Base-by-base conservation (phyloP, 352 stramenopile genomes). In the Phytophthora syringae region DNA sequence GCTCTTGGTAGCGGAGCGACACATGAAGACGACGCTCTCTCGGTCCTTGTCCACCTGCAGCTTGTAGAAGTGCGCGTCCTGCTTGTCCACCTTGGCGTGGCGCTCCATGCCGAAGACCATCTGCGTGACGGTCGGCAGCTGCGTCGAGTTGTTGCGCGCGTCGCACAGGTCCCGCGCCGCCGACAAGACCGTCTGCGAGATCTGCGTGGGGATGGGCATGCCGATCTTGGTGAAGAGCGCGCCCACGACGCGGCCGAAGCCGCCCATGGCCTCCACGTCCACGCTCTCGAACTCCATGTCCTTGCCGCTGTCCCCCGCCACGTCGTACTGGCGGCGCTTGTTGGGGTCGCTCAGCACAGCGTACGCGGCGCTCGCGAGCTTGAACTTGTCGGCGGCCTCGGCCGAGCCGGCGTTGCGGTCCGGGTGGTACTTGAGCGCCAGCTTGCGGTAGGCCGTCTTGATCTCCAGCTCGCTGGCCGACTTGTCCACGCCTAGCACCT, bases 171-270 rank as follows among this genome's bases (percentile, higher is more conserved):
- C 88, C 21, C 83, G 72, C 13, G 88, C 88, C 5, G 82, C 86
- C n/a, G 82, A 82, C 44, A 96, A 76, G 54, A 94, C 86, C 48
- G 63, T 87, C 74, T 94, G 86, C 20, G 86, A 93, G 67, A 96
- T 95, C 71, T 94, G 86, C 51, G 88, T 96, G 37, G 88, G 88
- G 58, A 96, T 94, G 16, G 88, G 86, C 68, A 96, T 90, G 20
- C 88, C 88, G 51, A 96, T 96, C 71, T 94, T 94, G 20, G 86
- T 94, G 71, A 94, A 96, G 12, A 96, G 82, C 68, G 88, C 88
- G 39, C 88, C 86, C 9, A 95, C 83, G 30, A 95, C 83, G 49
- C 86, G 84, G 4, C 86, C 86, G 67, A 95, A 90, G 69, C 80
- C 82, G 56, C 84, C 84, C 86, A 95, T 93, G 49, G 84, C 77